Conservation (phyloP, 352 stramenopile genomes). For the Hyphochytrium catenoides region DNA sequence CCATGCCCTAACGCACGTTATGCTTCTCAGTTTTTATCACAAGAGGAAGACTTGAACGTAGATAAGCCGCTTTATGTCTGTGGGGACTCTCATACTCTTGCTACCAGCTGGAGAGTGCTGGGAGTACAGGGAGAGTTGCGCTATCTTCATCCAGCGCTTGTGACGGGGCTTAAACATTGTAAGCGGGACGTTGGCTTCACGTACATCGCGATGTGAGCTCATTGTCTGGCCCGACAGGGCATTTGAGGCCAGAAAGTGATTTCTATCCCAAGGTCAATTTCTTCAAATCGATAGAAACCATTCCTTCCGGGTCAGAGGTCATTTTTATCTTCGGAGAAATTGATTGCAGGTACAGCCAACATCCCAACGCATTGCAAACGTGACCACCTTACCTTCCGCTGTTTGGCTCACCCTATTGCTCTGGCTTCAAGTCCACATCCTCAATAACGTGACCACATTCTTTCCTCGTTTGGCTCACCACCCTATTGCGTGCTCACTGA, state of each 20-base stretch:
- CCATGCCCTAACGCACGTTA: too few species aligned
- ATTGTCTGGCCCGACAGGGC: slow-evolving; percentile 14
- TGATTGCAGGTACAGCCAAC: slow-evolving; percentile 36
- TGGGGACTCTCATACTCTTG: slow-evolving; percentile 74
- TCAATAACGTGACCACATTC: too few species aligned
- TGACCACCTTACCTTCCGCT: background rate
- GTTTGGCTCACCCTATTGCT: background rate
- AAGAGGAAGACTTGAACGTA: too few species aligned
- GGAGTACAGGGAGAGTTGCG: slow-evolving; percentile 6
- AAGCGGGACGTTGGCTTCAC: too few species aligned
- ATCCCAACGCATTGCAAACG: background rate
- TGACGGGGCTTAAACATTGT: slow-evolving; percentile 80
- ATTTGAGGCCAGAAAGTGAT: slow-evolving; percentile 41
- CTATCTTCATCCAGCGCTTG: slow-evolving; percentile 30
- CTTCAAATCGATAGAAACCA: slow-evolving; percentile 24
- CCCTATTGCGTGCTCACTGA: too few species aligned
- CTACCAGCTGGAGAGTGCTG: slow-evolving; percentile 52
- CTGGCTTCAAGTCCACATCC: background rate
- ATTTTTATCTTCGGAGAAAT: slow-evolving; percentile 85
- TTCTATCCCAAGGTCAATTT: slow-evolving; percentile 84
- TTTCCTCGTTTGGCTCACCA: too few species aligned
- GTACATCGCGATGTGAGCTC: background rate
- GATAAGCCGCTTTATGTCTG: slow-evolving; percentile 38
- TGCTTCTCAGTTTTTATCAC: too few species aligned
- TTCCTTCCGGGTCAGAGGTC: slow-evolving; percentile 31